A percentile compares a stretch with the other conserved stretches of the same genome.
Conservation (phyloP, 371 early-diverging fungal genomes). For the Vavraia culicis region DNA sequence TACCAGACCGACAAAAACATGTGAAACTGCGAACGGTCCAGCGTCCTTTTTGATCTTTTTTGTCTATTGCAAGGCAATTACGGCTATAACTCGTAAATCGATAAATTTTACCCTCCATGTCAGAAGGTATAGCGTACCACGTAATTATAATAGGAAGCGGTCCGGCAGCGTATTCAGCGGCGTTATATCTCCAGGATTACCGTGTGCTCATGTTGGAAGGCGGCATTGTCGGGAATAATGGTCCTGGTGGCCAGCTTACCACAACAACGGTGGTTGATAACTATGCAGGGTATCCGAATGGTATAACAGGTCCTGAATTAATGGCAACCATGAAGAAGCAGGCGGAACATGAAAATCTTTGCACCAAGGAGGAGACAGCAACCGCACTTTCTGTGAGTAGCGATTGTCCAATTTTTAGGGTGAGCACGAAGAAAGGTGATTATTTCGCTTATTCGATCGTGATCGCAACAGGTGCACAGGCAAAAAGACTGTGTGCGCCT, state of each 20-base stretch:
- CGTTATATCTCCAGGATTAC: constrained; percentile 68
- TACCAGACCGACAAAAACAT: too few relatives aligned
- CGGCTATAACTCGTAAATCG: too few relatives aligned
- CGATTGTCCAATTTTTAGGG: constrained; percentile 20
- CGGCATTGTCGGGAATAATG: constrained; percentile 59
- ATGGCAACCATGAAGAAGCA: constrained; percentile 53
- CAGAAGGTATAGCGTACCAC: too few relatives aligned
- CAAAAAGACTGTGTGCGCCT: constrained; percentile 55
- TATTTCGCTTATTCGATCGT: constrained; percentile 57
- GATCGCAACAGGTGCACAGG: constrained; percentile 89
- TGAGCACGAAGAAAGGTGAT: constrained; percentile 39
- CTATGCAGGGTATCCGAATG: constrained; percentile 45
- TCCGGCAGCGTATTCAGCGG: constrained; percentile 79
- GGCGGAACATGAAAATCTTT: constrained; percentile 69
- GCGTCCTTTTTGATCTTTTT: too few relatives aligned
- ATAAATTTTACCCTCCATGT: too few relatives aligned
- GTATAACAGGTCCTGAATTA: constrained; percentile 36
- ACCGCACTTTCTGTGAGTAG: constrained; percentile 22
- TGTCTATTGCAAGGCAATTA: too few relatives aligned
- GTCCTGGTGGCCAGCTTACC: constrained; percentile 53
- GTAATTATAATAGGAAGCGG: constrained; percentile 52
- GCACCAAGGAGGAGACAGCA: constrained; percentile 46
- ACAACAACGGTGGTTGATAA: constrained; percentile 46
- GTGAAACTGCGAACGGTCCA: too few relatives aligned
- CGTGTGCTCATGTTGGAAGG: constrained; percentile 80